Percentiles rank a stretch among this genome's conserved stretches.
Evolutionary conservation across 148 eudicot genomes (phyloP).

Genomic region (Nepenthes gracilis): DNA sequence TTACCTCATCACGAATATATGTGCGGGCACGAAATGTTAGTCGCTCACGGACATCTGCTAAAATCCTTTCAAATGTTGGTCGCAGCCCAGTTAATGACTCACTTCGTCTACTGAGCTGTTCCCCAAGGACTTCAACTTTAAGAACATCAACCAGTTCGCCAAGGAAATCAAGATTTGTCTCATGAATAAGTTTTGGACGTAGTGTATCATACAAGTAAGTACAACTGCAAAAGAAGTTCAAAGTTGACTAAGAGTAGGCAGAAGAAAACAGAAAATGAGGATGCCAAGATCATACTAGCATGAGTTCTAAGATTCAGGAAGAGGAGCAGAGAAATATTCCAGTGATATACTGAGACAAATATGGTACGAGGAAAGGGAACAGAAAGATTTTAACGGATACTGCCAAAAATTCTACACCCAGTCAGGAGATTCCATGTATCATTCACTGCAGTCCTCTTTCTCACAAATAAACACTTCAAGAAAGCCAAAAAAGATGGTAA

Average conservation of each 20-base stretch:
- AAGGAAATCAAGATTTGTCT: constrained; percentile 80
- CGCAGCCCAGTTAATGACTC: constrained; percentile 87
- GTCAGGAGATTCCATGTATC: too few species aligned
- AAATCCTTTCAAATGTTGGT: constrained; percentile 83
- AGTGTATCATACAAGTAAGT: constrained; percentile 94
- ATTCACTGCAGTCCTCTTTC: too few species aligned
- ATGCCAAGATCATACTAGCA: neutral
- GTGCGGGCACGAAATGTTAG: constrained; percentile 94
- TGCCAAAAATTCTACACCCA: too few species aligned
- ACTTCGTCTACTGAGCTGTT: constrained; percentile 68
- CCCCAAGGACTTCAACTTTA: constrained; percentile 87
- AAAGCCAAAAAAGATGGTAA: too few species aligned
- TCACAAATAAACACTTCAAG: too few species aligned
- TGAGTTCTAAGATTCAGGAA: neutral
- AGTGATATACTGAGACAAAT: neutral
- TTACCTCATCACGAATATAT: constrained; percentile 92
- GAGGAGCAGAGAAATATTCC: neutral
- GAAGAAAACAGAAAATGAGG: neutral
- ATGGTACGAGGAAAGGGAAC: too few species aligned
- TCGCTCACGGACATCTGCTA: constrained; percentile 93
- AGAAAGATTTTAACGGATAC: too few species aligned
- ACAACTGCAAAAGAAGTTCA: constrained; percentile 52
- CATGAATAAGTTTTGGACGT: constrained; percentile 94
- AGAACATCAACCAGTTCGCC: constrained; percentile 97
- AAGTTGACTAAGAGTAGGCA: constrained; percentile 6